phyloP scores from a whole-genome alignment of 257 asterid genomes.

The Salvia splendens region DNA sequence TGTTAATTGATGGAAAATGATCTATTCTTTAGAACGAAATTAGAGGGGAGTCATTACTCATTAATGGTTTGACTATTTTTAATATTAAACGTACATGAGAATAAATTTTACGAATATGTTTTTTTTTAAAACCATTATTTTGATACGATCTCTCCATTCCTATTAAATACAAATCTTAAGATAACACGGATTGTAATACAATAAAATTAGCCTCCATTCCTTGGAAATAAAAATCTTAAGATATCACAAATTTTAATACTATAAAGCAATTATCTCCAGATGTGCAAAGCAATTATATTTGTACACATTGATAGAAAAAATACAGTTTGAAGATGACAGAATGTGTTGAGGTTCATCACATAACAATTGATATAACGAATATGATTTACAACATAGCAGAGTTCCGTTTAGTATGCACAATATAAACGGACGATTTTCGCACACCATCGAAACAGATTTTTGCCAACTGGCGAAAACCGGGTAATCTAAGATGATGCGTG shows the following conservation, averaged over 20 bases:
- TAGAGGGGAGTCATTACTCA: constrained; percentile 5
- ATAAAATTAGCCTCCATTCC: too few species aligned
- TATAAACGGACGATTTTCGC: constrained; percentile 19
- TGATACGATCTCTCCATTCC: too few species aligned
- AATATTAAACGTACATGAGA: constrained; percentile 3
- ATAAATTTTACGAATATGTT: background rate
- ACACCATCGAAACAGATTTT: constrained; percentile 17
- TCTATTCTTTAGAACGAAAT: constrained; percentile 11
- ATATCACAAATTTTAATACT: too few species aligned
- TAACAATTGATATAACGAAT: constrained; percentile 14
- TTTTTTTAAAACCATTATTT: constrained; percentile 3
- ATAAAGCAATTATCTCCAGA: background rate
- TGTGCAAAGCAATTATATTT: background rate
- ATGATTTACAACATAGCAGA: constrained; percentile 32
- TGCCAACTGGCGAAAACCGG: background rate
- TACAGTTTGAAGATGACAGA: constrained; percentile 1
- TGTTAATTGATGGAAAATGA: constrained; percentile 5
- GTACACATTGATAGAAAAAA: background rate
- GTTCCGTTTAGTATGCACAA: constrained; percentile 16
- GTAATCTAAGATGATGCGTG: constrained; percentile 53
- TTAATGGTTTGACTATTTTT: constrained; percentile 18
- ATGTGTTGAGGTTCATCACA: background rate
- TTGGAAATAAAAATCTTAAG: too few species aligned
- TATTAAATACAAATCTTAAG: too few species aligned
- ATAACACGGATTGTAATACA: too few species aligned